A percentile compares a stretch with the other conserved stretches of the same genome.
phyloP scores from a whole-genome alignment of 2,329 filamentous ascomycete species.

The Microascus cirrosus region DNA sequence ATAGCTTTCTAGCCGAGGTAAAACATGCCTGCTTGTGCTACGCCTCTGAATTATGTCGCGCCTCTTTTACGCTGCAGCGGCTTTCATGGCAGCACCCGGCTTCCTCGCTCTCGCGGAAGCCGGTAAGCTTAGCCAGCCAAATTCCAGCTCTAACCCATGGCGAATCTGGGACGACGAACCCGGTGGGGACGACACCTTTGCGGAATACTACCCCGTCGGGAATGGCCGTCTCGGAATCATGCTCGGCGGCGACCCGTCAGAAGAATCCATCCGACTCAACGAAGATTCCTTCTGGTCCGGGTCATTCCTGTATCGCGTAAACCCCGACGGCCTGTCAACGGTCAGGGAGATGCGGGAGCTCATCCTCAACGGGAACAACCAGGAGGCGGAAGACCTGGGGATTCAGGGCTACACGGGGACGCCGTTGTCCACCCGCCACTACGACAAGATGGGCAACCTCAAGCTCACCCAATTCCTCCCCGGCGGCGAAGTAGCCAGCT shows the following conservation, averaged over 20 bases:
- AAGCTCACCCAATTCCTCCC: slow-evolving; percentile 11
- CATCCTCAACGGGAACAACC: slow-evolving; percentile 19
- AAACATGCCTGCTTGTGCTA: not conserved
- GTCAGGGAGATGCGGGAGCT: slow-evolving; percentile 22
- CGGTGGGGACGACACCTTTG: not conserved
- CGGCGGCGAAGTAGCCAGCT: slow-evolving; percentile 15
- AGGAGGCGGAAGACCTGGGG: slow-evolving; percentile 10
- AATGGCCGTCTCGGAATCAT: not conserved
- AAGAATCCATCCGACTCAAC: slow-evolving; percentile 29
- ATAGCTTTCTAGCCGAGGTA: not conserved
- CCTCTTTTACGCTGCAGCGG: not conserved
- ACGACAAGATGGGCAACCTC: slow-evolving; percentile 18
- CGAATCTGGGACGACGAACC: not conserved
- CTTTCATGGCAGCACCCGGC: not conserved
- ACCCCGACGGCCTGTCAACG: slow-evolving; percentile 19
- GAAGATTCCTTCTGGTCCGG: slow-evolving; percentile 34
- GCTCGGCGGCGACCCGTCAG: not conserved
- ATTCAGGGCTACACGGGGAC: slow-evolving; percentile 21
- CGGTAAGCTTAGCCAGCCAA: not conserved
- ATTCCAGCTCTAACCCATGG: not conserved
- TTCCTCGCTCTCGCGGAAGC: not conserved
- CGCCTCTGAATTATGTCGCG: not conserved
- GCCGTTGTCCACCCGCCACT: slow-evolving; percentile 24
- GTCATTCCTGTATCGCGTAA: slow-evolving; percentile 24
- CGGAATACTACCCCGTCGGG: not conserved